Percentiles rank a stretch among this genome's conserved stretches.
These are phyloP conservation scores for Calophaca sinica DNA, from an alignment of 306 rosid genomes.

Conservation along the genomic window DNA sequence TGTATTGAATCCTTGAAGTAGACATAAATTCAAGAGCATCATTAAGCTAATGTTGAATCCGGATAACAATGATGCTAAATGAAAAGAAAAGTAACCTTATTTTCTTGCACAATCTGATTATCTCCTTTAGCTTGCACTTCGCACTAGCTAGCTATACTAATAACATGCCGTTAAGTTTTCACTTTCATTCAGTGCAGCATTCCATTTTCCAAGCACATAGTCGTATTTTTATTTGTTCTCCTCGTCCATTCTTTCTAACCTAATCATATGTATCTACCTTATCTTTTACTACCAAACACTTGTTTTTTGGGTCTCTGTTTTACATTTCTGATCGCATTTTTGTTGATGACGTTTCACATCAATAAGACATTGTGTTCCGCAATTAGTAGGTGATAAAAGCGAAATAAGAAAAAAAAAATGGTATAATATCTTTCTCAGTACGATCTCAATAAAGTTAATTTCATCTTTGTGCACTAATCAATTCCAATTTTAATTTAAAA, in stretches of 20 bases:
- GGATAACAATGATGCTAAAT: constrained; percentile 50
- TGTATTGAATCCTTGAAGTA: constrained; percentile 6
- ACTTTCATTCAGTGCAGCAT: constrained; percentile 37
- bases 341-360: constrained; percentile 41
- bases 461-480: too few relatives aligned
- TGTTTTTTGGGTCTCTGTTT: not conserved
- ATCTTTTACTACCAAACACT: not conserved
- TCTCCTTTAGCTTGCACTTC: constrained; percentile 25
- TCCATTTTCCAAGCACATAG: constrained; percentile 48
- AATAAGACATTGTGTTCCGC: constrained; percentile 9
- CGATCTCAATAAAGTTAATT: too few relatives aligned
- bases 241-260: constrained; percentile 43
- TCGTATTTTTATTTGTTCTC: constrained; percentile 53
- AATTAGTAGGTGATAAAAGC: too few relatives aligned
- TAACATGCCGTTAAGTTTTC: constrained; percentile 59
- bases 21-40: constrained; percentile 42
- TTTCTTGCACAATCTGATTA: constrained; percentile 48
- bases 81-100: constrained; percentile 50
- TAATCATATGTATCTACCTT: constrained; percentile 47
- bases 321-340: constrained; percentile 26
- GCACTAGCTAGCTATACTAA: constrained; percentile 40
- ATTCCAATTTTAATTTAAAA: too few relatives aligned
- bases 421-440: too few relatives aligned
- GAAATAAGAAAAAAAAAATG: too few relatives aligned
- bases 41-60: constrained; percentile 48